These are phyloP conservation scores for Metschnikowia aberdeeniae DNA, from an alignment of 805 yeast species.

Conservation along the genomic window DNA sequence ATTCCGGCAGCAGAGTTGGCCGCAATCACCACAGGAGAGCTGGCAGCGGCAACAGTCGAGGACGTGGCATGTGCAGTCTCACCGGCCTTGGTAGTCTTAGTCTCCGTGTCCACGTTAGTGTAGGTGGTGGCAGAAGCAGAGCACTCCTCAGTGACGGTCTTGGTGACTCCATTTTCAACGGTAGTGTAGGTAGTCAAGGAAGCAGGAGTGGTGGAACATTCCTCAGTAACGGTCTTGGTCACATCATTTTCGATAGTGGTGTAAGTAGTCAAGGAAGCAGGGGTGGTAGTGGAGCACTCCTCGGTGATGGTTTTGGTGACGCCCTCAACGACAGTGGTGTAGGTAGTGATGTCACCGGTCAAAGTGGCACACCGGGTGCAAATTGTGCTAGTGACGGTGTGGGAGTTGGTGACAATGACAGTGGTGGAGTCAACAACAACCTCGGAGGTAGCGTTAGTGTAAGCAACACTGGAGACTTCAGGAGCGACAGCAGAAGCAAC, in stretches of 20 bases:
- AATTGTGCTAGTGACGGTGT: slow-evolving; percentile 10
- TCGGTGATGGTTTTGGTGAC: slow-evolving; percentile 9
- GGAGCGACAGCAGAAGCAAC: slow-evolving; percentile 1
- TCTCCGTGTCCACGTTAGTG: background rate
- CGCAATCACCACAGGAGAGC: background rate
- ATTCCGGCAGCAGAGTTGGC: slow-evolving; percentile 3
- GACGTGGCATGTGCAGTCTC: background rate
- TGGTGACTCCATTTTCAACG: background rate
- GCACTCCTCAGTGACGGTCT: slow-evolving; percentile 1
- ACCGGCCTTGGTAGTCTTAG: background rate
- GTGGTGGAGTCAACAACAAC: slow-evolving; percentile 8
- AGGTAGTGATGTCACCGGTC: slow-evolving; percentile 11
- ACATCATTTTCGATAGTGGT: slow-evolving; percentile 8
- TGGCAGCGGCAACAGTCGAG: slow-evolving; percentile 1
- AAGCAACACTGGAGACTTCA: background rate
- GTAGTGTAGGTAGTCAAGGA: slow-evolving; percentile 1
- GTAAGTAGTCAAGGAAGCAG: slow-evolving; percentile 7
- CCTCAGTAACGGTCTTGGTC: slow-evolving; percentile 7
- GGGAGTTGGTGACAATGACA: slow-evolving; percentile 6
- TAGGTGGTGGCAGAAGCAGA: background rate
- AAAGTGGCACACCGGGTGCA: slow-evolving; percentile 13
- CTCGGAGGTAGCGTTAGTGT: background rate
- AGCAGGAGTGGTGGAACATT: background rate
- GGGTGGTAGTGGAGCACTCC: slow-evolving; percentile 4
- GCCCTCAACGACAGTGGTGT: slow-evolving; percentile 10